Evolutionary conservation across 2,329 filamentous ascomycete species (phyloP).

Genomic region (Aspergillus alliaceus): DNA sequence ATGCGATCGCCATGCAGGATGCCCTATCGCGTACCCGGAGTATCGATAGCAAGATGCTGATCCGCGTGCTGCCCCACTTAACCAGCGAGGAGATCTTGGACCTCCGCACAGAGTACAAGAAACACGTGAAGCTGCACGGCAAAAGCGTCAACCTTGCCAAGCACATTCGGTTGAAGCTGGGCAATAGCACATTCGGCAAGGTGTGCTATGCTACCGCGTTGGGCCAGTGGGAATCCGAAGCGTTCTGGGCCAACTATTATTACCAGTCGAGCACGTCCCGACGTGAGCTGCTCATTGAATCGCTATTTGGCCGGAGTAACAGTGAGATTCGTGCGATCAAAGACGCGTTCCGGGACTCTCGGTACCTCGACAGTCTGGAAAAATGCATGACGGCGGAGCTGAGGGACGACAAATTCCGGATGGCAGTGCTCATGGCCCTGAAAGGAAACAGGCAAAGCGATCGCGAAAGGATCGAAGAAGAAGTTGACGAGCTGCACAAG

Average conservation of each 20-base stretch:
- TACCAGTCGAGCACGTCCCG: conserved; percentile 85
- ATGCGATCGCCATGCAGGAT: conserved; percentile 72
- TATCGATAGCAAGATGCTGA: conserved; percentile 69
- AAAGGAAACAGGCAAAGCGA: conserved; percentile 86
- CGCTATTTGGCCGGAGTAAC: conserved; percentile 85
- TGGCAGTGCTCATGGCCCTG: conserved; percentile 77
- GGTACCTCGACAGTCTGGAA: conserved; percentile 77
- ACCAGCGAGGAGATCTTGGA: conserved; percentile 86
- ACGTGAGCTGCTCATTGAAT: conserved; percentile 88
- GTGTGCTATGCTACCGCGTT: conserved; percentile 86
- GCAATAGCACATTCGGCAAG: conserved; percentile 71
- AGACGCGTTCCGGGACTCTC: conserved; percentile 84
- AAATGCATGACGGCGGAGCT: conserved; percentile 91
- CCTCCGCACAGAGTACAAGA: conserved; percentile 86
- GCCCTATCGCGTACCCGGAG: conserved; percentile 68
- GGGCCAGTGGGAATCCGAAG: conserved; percentile 87
- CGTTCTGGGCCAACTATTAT: conserved; percentile 98
- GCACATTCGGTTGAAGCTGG: conserved; percentile 49
- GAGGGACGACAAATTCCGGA: conserved; percentile 94
- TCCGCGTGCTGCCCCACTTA: conserved; percentile 80
- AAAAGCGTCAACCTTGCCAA: conserved; percentile 54
- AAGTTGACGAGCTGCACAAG: conserved; percentile 70
- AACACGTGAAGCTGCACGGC: conserved; percentile 67
- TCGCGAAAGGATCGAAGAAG: conserved; percentile 65
- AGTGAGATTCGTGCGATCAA: conserved; percentile 86